Evolutionary conservation across 164 flowering plant genomes (phyloP), one percentile per base, ranked within the genome.

Genomic region (Saururus chinensis): DNA sequence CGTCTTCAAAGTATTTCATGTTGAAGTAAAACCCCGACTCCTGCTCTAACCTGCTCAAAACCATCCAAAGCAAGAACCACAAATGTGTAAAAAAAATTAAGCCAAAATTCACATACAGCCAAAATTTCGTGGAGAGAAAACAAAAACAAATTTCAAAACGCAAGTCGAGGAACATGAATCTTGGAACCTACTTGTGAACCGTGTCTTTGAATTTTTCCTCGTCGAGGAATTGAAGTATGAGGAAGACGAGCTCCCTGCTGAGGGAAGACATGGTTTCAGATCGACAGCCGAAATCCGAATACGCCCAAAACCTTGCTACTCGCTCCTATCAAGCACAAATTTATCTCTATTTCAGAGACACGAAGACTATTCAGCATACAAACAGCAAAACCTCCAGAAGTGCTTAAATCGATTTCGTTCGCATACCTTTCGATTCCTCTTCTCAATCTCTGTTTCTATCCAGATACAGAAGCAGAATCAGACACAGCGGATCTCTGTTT

Each of bases 11-110:
- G 69, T 91, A 81, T 67, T 81, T 85, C 92, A 88, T 82, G 71
- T 86, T 85, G 67, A 91, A 88, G 92, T 78, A 91, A 75, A 91
- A 85, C 61, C 96, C 95, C 35, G 98, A 88, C 71, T 91, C 98
- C 72, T 88, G 87, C 55, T 91, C 98, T 59, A 88, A 75, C 79
- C 96, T 88, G 69, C 40, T 62, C 53, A 30, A 2, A 30, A 30
- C 37, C 37, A 30, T 30, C 37, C 37, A 30, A 30, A 30, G 4
- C 37, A 30, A 30, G 6, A 30, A 30, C 37, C 37, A 30, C 37
- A 30, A n/a, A n/a, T n/a, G n/a, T 30, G 6, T 6, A 30, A 30
- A 30, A 2, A 30, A 30, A 30, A 30, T 6, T 6, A 30, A 30
- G 6, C 37, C 37, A 30, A 30, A 30, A 30, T 30, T 6, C 6